phyloP scores from a whole-genome alignment of 1,139 yeast genomes.

The Magnusiomyces fungicola region DNA sequence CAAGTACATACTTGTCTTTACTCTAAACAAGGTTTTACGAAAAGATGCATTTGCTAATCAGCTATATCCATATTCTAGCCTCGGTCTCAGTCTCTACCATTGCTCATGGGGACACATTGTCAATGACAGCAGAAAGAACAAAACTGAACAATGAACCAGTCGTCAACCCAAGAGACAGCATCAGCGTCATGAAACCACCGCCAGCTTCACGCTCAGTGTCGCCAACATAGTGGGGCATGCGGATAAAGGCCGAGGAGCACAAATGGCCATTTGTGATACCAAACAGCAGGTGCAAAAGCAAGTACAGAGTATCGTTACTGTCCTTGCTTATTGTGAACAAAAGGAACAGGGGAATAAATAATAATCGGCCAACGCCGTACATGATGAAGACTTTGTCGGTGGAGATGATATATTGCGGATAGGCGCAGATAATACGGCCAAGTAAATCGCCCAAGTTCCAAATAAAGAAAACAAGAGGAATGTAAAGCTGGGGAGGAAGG shows the following conservation, averaged over 20 bases:
- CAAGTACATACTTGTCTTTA: too few species aligned
- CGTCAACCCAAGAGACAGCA: constrained; percentile 67
- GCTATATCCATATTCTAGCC: too few species aligned
- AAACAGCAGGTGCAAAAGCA: constrained; percentile 62
- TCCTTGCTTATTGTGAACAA: too few species aligned
- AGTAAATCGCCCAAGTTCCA: constrained; percentile 88
- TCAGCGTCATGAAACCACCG: constrained; percentile 81
- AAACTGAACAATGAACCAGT: constrained; percentile 73
- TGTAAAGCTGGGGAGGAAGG: constrained; percentile 36
- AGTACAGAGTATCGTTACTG: constrained; percentile 66
- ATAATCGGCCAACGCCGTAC: constrained; percentile 39
- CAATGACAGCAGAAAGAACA: constrained; percentile 40
- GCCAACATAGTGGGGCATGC: constrained; percentile 40
- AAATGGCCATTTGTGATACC: constrained; percentile 87
- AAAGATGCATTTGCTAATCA: too few species aligned
- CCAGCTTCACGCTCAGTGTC: constrained; percentile 82
- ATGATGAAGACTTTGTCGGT: constrained; percentile 15
- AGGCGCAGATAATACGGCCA: constrained; percentile 57
- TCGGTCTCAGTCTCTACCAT: too few species aligned
- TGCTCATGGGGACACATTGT: too few species aligned
- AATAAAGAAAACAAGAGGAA: constrained; percentile 68
- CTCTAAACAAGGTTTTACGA: too few species aligned
- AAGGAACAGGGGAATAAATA: constrained; percentile 39
- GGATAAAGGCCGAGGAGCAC: constrained; percentile 75
- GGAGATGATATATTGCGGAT: constrained; percentile 22